phyloP scores from a whole-genome alignment of 768 basidiomycete genomes.

The Lyophyllum decastes region DNA sequence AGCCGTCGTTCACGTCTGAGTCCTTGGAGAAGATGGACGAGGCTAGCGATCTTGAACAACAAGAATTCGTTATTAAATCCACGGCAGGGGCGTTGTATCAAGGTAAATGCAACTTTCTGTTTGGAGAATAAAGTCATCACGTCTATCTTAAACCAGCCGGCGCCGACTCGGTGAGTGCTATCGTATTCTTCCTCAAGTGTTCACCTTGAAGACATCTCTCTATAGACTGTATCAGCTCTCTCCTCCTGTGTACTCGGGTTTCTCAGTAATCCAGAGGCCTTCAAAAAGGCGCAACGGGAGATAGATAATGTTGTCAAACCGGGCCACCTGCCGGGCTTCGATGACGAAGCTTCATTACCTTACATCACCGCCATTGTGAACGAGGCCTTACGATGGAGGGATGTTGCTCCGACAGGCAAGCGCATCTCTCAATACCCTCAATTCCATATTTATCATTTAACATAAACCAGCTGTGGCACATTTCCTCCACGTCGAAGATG shows the following conservation, averaged over 20 bases:
- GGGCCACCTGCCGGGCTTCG: constrained; percentile 29
- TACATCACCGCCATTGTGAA: constrained; percentile 33
- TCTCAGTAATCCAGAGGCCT: constrained; percentile 26
- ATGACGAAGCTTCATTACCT: constrained; percentile 26
- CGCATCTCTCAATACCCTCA: neutral
- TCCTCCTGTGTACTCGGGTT: constrained; percentile 29
- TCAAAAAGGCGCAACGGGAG: constrained; percentile 30
- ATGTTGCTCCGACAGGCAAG: constrained; percentile 25
- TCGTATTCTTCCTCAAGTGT: neutral
- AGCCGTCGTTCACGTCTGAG: constrained; percentile 22
- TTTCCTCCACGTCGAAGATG: constrained; percentile 28
- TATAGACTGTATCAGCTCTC: constrained; percentile 25
- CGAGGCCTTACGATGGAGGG: constrained; percentile 32
- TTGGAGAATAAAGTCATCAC: neutral
- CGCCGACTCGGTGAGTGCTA: constrained; percentile 26
- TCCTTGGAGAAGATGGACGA: constrained; percentile 21
- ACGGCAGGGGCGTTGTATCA: constrained; percentile 27
- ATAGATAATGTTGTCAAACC: constrained; percentile 29
- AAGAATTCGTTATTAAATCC: constrained; percentile 21
- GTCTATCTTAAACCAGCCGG: constrained; percentile 19
- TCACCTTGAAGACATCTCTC: neutral
- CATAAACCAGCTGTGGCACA: constrained; percentile 30
- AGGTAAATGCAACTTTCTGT: constrained; percentile 15
- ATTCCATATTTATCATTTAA: neutral
- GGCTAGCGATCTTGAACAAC: constrained; percentile 8